phyloP scores from a whole-genome alignment of 371 early-diverging fungal genomes.

The Haplosporangium sp. region DNA sequence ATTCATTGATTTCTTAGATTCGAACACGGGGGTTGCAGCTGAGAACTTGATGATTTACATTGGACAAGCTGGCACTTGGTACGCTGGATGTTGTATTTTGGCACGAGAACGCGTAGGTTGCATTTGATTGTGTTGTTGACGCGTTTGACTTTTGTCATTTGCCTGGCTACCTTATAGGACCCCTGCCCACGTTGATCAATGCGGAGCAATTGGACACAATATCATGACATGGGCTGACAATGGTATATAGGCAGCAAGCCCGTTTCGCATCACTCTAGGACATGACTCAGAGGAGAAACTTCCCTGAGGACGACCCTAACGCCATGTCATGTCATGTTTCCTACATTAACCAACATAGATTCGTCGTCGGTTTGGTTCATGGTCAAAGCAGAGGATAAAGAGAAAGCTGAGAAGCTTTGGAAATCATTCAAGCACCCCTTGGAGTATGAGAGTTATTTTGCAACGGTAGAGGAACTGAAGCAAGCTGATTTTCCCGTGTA shows the following conservation, averaged over 20 bases:
- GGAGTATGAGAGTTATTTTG: constrained; percentile 50
- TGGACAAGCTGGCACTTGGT: constrained; percentile 56
- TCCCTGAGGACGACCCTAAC: too few relatives aligned
- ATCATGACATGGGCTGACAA: constrained; percentile 54
- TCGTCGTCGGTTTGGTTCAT: constrained; percentile 55
- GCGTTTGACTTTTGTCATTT: background rate
- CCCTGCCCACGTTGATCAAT: constrained; percentile 56
- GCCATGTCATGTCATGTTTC: too few relatives aligned
- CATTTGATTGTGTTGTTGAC: background rate
- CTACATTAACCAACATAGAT: too few relatives aligned
- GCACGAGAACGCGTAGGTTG: too few relatives aligned
- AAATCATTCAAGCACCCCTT: constrained; percentile 26
- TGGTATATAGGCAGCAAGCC: constrained; percentile 28
- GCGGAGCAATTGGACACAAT: constrained; percentile 58
- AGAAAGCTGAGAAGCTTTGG: constrained; percentile 40
- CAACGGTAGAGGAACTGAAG: constrained; percentile 33
- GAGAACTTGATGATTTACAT: constrained; percentile 58
- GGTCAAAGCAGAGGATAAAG: constrained; percentile 36
- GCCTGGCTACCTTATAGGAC: constrained; percentile 24
- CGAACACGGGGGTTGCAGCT: constrained; percentile 26
- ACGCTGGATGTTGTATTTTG: background rate
- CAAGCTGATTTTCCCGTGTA: constrained; percentile 51
- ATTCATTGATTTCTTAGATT: constrained; percentile 9
- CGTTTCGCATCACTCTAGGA: too few relatives aligned
- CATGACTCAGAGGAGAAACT: too few relatives aligned